Conservation (phyloP, 2,329 filamentous ascomycete genomes). For the Macrophomina pseudophaseolina region DNA sequence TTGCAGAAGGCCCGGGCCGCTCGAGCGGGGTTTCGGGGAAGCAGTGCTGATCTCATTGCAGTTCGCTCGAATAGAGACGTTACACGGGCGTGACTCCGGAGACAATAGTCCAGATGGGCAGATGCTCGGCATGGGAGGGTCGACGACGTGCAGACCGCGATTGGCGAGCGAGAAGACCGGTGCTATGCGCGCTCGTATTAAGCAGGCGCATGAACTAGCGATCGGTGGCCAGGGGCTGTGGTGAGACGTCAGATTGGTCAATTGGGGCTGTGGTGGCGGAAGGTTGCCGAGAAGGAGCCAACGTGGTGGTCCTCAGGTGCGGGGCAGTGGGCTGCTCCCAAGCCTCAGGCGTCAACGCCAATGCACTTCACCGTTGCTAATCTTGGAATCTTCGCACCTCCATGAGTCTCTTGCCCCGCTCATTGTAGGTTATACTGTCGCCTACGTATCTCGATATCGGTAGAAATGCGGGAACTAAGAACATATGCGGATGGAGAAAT, state of each 20-base stretch:
- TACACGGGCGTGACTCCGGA: neutral
- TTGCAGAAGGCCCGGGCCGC: constrained; percentile 20
- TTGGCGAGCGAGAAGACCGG: neutral
- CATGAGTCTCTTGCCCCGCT: too few relatives aligned
- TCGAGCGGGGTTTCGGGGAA: neutral
- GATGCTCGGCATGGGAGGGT: neutral
- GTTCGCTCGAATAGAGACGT: neutral
- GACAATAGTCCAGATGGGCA: neutral
- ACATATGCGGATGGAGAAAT: too few relatives aligned
- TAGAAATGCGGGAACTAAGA: too few relatives aligned
- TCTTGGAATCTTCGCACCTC: too few relatives aligned
- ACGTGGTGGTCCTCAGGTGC: neutral
- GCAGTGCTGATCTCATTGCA: neutral
- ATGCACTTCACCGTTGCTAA: neutral
- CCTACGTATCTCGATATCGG: too few relatives aligned
- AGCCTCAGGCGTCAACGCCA: neutral
- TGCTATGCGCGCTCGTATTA: constrained; percentile 1
- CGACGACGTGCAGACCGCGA: neutral
- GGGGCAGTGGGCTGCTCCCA: neutral
- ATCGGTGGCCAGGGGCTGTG: neutral
- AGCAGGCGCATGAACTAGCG: neutral
- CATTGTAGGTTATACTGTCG: too few relatives aligned
- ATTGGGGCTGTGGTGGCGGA: too few relatives aligned
- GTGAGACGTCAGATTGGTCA: neutral
- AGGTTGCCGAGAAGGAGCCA: neutral